These are phyloP conservation scores for Pachysandra terminalis DNA, from an alignment of 164 flowering plant genomes.

Conservation along the genomic window DNA sequence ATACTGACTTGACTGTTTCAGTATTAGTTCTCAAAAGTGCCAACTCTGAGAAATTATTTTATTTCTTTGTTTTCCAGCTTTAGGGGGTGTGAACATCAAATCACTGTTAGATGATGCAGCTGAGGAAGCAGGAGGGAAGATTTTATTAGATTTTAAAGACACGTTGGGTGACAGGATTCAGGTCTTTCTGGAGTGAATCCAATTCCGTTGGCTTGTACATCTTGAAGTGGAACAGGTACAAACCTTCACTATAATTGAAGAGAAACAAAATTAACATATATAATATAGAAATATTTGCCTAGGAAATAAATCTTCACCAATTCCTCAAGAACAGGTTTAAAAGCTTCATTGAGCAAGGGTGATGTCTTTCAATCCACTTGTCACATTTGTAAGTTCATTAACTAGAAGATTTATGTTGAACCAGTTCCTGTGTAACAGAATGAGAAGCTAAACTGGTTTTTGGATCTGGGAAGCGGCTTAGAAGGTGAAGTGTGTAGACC, in stretches of 20 bases:
- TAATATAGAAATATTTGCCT: too few species aligned
- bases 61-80: constrained; percentile 42
- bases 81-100: constrained; percentile 88
- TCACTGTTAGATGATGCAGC: constrained; percentile 64
- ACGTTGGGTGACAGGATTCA: constrained; percentile 81
- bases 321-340: background rate
- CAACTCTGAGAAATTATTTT: background rate
- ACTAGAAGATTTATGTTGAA: too few species aligned
- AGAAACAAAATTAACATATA: too few species aligned
- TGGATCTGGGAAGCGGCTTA: too few species aligned
- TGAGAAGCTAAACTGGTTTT: too few species aligned
- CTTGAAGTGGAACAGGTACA: background rate
- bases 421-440: too few species aligned
- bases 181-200: constrained; percentile 69
- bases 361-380: too few species aligned
- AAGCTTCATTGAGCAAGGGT: too few species aligned
- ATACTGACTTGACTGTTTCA: background rate
- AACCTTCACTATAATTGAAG: background rate
- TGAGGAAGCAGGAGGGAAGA: constrained; percentile 63
- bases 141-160: constrained; percentile 72
- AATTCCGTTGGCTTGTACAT: background rate
- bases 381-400: too few species aligned
- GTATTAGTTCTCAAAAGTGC: background rate
- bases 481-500: too few species aligned
- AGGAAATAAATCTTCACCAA: background rate